Evolutionary conservation across 495 filamentous ascomycete species (phyloP).

Genomic region (Cercophora newfieldiana): DNA sequence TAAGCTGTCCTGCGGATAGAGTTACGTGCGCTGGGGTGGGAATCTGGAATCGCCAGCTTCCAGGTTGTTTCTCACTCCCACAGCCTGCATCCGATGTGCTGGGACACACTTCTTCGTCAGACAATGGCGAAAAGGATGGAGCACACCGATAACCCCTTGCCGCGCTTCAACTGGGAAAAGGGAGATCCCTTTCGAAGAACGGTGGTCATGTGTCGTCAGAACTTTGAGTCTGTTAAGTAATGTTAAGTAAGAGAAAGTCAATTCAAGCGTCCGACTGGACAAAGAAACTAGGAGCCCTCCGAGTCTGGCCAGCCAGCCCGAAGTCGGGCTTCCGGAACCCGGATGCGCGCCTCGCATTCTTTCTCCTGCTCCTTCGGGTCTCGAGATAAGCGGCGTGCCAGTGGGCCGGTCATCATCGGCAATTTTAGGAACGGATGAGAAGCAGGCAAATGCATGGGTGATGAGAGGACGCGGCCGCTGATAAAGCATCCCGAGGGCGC

Average conservation of each 20-base stretch:
- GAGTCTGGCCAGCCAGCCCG: conserved; percentile 17
- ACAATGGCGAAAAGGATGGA: not conserved
- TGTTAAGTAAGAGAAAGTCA: conserved; percentile 32
- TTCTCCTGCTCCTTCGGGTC: not conserved
- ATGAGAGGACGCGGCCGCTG: not conserved
- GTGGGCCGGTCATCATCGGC: conserved; percentile 12
- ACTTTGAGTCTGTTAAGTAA: conserved; percentile 24
- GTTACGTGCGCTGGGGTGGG: not conserved
- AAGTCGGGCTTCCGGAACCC: conserved; percentile 27
- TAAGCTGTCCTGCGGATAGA: not conserved
- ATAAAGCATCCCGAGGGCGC: conserved; percentile 1
- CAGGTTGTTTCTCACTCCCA: not conserved
- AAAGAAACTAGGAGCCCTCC: conserved; percentile 18
- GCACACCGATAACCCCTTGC: not conserved
- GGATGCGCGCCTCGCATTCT: not conserved
- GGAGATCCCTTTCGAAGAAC: conserved; percentile 4
- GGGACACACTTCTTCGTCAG: not conserved
- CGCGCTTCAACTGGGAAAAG: not conserved
- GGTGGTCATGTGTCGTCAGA: conserved; percentile 29
- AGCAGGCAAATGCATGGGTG: not conserved
- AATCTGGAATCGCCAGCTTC: too few relatives aligned
- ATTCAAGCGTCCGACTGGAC: conserved; percentile 31
- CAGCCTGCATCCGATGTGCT: not conserved
- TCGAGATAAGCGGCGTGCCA: conserved; percentile 16
- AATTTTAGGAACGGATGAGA: conserved; percentile 13